Percentiles rank a stretch among this genome's conserved stretches.
phyloP scores from a whole-genome alignment of 139 green algal species.

The Chlamydomonas sphaeroides region DNA sequence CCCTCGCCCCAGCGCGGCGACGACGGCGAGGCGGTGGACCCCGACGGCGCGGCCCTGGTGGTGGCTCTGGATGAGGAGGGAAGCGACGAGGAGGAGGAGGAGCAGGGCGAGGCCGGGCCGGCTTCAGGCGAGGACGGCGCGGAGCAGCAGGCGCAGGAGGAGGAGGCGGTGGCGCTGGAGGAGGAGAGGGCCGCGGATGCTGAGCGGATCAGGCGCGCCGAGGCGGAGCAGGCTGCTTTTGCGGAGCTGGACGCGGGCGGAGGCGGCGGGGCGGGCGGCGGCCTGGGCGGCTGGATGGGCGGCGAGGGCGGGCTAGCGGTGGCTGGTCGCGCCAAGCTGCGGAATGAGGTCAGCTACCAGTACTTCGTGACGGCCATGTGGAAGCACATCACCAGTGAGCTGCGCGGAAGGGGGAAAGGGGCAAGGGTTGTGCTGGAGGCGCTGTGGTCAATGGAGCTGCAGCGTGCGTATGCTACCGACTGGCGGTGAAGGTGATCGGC shows the following conservation, averaged over 20 bases:
- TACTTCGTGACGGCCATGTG: conserved; percentile 60
- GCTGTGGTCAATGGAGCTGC: too few relatives aligned
- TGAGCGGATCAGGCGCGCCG: background rate
- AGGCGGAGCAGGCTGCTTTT: background rate
- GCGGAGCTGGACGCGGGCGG: background rate
- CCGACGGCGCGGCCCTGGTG: conserved; percentile 56
- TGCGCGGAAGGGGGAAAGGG: too few relatives aligned
- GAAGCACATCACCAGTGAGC: conserved; percentile 50
- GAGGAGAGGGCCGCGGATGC: conserved; percentile 15
- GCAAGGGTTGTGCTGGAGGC: too few relatives aligned
- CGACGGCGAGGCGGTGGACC: conserved; percentile 25
- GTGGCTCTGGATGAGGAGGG: conserved; percentile 58
- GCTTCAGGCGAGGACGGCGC: too few relatives aligned
- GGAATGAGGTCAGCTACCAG: conserved; percentile 44
- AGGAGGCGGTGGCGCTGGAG: conserved; percentile 24
- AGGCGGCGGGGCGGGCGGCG: background rate
- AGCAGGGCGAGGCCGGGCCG: too few relatives aligned
- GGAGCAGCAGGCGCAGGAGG: background rate
- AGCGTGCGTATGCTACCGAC: too few relatives aligned
- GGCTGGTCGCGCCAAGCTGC: conserved; percentile 33
- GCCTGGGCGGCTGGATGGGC: too few relatives aligned
- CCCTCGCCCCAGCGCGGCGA: too few relatives aligned
- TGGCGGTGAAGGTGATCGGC: too few relatives aligned
- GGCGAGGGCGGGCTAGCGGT: too few relatives aligned
- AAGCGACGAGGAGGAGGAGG: conserved; percentile 45